Conservation (phyloP, 495 filamentous ascomycete genomes). For the Aspergillus bridgeri region DNA sequence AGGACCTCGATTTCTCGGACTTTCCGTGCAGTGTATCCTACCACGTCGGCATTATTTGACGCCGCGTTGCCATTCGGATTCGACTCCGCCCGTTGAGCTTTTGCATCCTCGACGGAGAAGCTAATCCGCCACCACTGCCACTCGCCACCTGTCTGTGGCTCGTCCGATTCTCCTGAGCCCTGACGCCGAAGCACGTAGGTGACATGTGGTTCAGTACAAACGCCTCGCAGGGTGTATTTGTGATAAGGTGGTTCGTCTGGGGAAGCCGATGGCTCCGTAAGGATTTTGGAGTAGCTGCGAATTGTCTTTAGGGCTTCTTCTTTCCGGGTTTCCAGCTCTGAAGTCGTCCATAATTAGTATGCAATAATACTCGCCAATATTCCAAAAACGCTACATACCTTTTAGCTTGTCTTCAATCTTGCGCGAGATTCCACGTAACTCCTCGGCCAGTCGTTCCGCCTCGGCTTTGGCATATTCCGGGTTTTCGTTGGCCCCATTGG, state of each 20-base stretch:
- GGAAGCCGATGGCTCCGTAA: conserved; percentile 52
- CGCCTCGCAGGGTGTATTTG: conserved; percentile 51
- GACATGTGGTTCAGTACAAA: conserved; percentile 49
- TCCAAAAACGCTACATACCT: conserved; percentile 26
- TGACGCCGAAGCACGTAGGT: conserved; percentile 45
- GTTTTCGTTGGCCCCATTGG: conserved; percentile 11
- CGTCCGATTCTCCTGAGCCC: conserved; percentile 4
- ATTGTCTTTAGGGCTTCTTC: conserved; percentile 46
- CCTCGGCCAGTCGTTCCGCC: conserved; percentile 29
- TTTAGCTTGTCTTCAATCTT: conserved; percentile 51
- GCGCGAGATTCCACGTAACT: conserved; percentile 36
- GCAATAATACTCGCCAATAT: background rate
- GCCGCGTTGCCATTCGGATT: conserved; percentile 14
- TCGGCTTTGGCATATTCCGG: conserved; percentile 22
- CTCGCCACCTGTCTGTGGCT: conserved; percentile 19
- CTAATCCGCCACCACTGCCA: conserved; percentile 57
- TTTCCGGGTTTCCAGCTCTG: conserved; percentile 53
- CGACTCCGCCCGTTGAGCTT: conserved; percentile 33
- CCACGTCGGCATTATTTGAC: conserved; percentile 33
- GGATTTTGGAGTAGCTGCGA: conserved; percentile 46
- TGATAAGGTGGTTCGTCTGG: conserved; percentile 40
- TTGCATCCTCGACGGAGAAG: conserved; percentile 48
- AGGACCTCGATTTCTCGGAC: conserved; percentile 51
- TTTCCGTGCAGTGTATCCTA: conserved; percentile 45
- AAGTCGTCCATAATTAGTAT: conserved; percentile 7